Base-by-base conservation (phyloP, 164 flowering plant genomes). In the Aristolochia californica region DNA sequence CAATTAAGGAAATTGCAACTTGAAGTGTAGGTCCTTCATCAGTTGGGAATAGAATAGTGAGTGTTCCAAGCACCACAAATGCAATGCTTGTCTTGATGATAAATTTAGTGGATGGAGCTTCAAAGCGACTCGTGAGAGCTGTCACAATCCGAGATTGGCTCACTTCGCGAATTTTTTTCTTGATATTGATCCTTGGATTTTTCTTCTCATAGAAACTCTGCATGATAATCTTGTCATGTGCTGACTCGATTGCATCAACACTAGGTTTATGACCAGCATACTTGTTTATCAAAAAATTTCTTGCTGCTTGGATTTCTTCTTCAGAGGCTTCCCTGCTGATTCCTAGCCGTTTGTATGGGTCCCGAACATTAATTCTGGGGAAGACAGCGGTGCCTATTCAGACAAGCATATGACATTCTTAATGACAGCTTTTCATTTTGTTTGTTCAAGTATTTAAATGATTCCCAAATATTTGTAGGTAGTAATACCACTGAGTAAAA, bases 11-110 rank as follows among this genome's bases (percentile, higher is more conserved):
- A 45, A 90, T 72, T 62, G 87, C 90, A 18, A 93, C 99, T 68
- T 93, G 97, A 72, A 93, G 79, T 20, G 97, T 89, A 2, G 97
- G 99, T 40, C 99, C 97, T 63, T 93, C 96, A 70, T 87, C 95
- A 1, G 98, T 91, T 22, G 97, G 98, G 64, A 80, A 91, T 50
- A 87, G 78, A 61, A 93, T 75, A 48, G 98, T 85, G 51, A 93
- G 83, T 54, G 60, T 83, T 61, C 91, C 97, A 68, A 93, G 97
- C 7, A 75, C 62, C n/a, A 74, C 30, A 57, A 87, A 93, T 53
- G 80, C 74, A 45, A 72, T 55, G n/a, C 84, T 68, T 14, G 97
- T 78, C 72, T 78, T 87, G 26, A 85, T 58, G 15, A 89, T 76
- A 73, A 87, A 76, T 45, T 68, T 74, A 25, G 76, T 78, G 11